Conservation (phyloP, 441 rosid species). For the Macaranga tanarius region DNA sequence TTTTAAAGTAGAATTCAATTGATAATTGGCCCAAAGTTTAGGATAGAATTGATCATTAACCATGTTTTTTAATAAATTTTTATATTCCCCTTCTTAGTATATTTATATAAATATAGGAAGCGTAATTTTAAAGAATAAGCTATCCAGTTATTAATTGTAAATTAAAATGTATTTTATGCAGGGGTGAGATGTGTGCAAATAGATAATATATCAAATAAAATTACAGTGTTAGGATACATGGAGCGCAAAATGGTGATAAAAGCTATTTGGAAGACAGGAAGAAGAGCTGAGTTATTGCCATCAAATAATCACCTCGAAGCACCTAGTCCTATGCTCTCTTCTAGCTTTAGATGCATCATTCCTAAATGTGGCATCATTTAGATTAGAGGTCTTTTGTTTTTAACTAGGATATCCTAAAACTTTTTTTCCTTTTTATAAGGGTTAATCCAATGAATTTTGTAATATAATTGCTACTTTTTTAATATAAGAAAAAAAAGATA, state of each 20-base stretch:
- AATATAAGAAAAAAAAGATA: no score
- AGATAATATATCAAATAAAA: constrained; percentile 17
- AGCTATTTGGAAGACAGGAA: constrained; percentile 33
- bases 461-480: no score
- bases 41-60: no score
- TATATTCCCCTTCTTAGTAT: no score
- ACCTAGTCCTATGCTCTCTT: constrained; percentile 26
- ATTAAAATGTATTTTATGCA: neutral
- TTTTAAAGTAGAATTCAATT: no score
- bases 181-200: constrained; percentile 37
- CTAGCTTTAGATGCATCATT: constrained; percentile 31
- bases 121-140: neutral
- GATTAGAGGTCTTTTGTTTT: no score
- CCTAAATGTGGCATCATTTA: constrained; percentile 16
- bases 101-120: no score
- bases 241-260: constrained; percentile 20
- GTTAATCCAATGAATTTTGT: no score
- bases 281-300: constrained; percentile 26
- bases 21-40: no score
- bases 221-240: constrained; percentile 34
- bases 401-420: no score
- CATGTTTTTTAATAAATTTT: no score
- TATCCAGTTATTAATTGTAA: neutral
- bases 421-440: no score
- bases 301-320: neutral